These are phyloP conservation scores for Cutaneotrichosporon sp. DNA, from an alignment of 1,284 basidiomycete genomes.

Conservation along the genomic window DNA sequence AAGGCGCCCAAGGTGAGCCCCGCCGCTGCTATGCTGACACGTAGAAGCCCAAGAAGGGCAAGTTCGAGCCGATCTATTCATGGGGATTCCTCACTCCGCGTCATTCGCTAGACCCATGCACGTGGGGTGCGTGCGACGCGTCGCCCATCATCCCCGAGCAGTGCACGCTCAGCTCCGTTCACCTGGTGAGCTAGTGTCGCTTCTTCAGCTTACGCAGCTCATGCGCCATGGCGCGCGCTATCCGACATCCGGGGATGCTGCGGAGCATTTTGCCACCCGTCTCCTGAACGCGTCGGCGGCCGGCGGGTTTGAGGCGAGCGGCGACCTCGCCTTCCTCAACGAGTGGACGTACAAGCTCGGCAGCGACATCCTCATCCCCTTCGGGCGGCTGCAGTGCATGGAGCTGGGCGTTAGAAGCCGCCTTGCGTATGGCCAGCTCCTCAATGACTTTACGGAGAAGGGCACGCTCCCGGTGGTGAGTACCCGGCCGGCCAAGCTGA, in stretches of 20 bases:
- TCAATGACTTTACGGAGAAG: conserved; percentile 70
- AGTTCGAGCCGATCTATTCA: conserved; percentile 65
- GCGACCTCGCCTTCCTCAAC: conserved; percentile 55
- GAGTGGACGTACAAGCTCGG: conserved; percentile 56
- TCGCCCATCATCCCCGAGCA: conserved; percentile 66
- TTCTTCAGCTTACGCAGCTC: conserved; percentile 54
- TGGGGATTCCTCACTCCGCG: conserved; percentile 86
- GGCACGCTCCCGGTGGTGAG: conserved; percentile 32
- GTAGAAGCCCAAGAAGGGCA: conserved; percentile 10
- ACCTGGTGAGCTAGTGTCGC: conserved; percentile 39
- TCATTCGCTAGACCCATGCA: conserved; percentile 69
- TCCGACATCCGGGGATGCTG: conserved; percentile 43
- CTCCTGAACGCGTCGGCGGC: conserved; percentile 39
- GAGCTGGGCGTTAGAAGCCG: conserved; percentile 47
- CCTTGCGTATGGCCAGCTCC: conserved; percentile 72
- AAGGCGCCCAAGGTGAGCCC: conserved; percentile 2
- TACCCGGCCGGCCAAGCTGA: background rate
- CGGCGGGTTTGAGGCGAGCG: conserved; percentile 37
- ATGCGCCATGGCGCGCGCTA: conserved; percentile 61
- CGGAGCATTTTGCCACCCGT: conserved; percentile 38
- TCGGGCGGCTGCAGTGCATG: conserved; percentile 54
- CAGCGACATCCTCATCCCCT: conserved; percentile 55
- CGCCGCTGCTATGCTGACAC: background rate
- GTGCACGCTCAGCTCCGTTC: conserved; percentile 70
- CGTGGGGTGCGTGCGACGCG: conserved; percentile 70